Evolutionary conservation across 2,329 filamentous ascomycete species (phyloP), one percentile per base, ranked within the genome.

Genomic region (Alternaria gaisen): DNA sequence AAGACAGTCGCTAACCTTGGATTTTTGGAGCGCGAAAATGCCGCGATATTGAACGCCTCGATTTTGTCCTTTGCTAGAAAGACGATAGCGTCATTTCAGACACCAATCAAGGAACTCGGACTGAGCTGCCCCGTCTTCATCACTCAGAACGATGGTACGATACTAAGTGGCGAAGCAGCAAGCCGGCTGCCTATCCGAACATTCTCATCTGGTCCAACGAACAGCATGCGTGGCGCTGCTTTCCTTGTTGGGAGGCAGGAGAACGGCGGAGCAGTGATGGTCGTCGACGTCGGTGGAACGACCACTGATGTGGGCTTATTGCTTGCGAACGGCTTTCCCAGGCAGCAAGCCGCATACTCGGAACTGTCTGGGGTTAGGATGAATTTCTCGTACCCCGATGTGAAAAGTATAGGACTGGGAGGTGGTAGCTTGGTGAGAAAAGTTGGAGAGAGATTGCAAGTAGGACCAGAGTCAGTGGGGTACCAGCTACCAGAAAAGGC

Each of bases 231-330:
- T 12, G 84, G 84, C 11, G 84, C 83, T 11, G 80, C 80, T 1
- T 83, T 78, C 52, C 61, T 80, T 0, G 70, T 77, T 7, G 76
- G 75, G 6, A 72, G 71, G 44, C 63, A 74, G 51, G 60, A 70
- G 34, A 64, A 71, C 16, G 66, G 67, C 9, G 71, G 86, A 82
- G 63, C 85, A 79, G 40, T 86, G 66, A 86, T 90, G 79, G 88
- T 90, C 0, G 84, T 90, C 2, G 88, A 91, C 67, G 86, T 91
- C 54, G 88, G 88, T 0, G 88, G 88, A 3, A 91, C 88, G 0
- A 90, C 88, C 0, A 86, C 87, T 0, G 88, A 90, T 65, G 86
- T 89, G 11, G 87, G 88, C 0, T 74, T 89, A 0, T 73, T 91
- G 4, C 81, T 88, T 7, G 81, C 84, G 0, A 89, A 85, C 50